Evolutionary conservation across 495 filamentous ascomycete genomes (phyloP), one percentile per base, ranked within the genome.

Genomic region (Talaromyces proteolyticus): DNA sequence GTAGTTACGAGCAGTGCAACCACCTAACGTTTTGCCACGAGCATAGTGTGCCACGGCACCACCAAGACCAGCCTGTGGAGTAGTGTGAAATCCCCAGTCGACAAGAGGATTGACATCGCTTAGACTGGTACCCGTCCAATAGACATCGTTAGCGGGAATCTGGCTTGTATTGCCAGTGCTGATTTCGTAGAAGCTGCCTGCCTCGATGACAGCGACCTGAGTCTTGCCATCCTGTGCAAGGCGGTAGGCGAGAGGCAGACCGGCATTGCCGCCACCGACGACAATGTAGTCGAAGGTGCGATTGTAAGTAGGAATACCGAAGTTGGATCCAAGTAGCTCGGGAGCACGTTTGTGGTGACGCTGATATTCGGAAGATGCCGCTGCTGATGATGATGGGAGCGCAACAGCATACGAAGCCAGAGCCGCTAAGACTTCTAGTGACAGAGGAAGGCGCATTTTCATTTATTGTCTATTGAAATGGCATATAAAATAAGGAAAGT

Each of bases 131-230:
- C 70, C 72, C 5, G 63, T 54, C 3, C 64, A 63, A 16, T 70
- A 20, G 6, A 53, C 55, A 7, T 50, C 62, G 21, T 64, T 65
- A 3, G 51, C 71, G 0, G 79, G 80, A 4, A 84, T 58, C 14
- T 57, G 53, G 44, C 59, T 69, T 16, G 63, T 38, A 52, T 75
- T 65, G 53, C 71, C 52, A 64, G 59, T 60, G 59, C 69, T 68
- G 10, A 63, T 44, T 57, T 84, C 72, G 51, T 84, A 84, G 54
- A 74, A 75, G 3, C 68, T 70, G 0, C 82, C 81, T 4, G 81
- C 80, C 61, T 85, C 82, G 16, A 85, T 60, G 0, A 85, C 64
- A 19, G 72, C 74, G 6, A 76, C 68, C 3, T 49, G 51, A 19
- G 54, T 61, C n/a, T n/a, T n/a, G n/a, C n/a, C n/a, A 0, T 53